These are phyloP conservation scores for Epithele typhae DNA, from an alignment of 768 basidiomycete genomes.

Conservation along the genomic window DNA sequence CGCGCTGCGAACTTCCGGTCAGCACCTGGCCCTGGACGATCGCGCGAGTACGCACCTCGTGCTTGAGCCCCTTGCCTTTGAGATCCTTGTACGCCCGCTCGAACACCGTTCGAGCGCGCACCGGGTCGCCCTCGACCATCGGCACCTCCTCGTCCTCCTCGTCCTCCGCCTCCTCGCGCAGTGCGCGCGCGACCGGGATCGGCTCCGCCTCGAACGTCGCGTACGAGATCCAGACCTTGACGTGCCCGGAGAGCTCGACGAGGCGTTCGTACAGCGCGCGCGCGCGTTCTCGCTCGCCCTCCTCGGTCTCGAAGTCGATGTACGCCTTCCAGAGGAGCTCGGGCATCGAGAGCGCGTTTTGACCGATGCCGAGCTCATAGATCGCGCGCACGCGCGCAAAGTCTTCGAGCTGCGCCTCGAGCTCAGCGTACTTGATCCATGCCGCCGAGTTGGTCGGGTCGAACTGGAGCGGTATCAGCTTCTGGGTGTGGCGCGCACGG, in stretches of 20 bases:
- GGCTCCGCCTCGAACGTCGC: slow-evolving; percentile 87
- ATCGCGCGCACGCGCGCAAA: slow-evolving; percentile 87
- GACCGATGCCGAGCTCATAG: slow-evolving; percentile 86
- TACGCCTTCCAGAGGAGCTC: slow-evolving; percentile 94
- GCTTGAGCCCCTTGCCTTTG: slow-evolving; percentile 75
- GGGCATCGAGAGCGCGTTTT: slow-evolving; percentile 87
- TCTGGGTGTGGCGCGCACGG: not conserved
- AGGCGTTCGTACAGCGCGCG: slow-evolving; percentile 88
- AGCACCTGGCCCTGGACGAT: too few relatives aligned
- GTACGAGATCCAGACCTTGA: slow-evolving; percentile 97
- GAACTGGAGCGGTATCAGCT: slow-evolving; percentile 38
- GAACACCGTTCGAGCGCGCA: slow-evolving; percentile 72
- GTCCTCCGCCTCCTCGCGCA: slow-evolving; percentile 68
- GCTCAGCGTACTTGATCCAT: slow-evolving; percentile 95
- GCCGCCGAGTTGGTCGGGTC: slow-evolving; percentile 89
- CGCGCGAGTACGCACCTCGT: slow-evolving; percentile 64
- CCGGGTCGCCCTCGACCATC: slow-evolving; percentile 68
- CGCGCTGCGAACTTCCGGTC: slow-evolving; percentile 74
- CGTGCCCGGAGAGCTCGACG: slow-evolving; percentile 80
- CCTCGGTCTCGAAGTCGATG: slow-evolving; percentile 94
- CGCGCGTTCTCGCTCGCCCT: slow-evolving; percentile 84
- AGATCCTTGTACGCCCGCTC: slow-evolving; percentile 86
- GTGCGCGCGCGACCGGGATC: slow-evolving; percentile 58
- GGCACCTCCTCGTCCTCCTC: slow-evolving; percentile 46
- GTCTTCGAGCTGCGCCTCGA: slow-evolving; percentile 85